Base-by-base conservation (phyloP, 345 rosid genomes). In the Euphorbia pulcherrima region DNA sequence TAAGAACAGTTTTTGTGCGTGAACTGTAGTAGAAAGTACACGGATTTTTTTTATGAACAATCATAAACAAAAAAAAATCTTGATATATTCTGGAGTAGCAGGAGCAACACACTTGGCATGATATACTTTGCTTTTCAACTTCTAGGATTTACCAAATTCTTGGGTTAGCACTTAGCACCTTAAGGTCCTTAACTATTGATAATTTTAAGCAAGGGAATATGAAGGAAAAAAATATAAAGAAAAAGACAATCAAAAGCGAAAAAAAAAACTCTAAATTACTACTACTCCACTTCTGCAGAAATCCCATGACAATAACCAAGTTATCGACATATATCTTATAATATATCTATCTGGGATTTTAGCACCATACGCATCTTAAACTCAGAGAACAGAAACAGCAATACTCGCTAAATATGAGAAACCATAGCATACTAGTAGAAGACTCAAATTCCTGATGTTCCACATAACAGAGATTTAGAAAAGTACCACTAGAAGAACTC, bases 401-500 rank as follows among this genome's bases (percentile, higher is more conserved):
- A 59, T 33, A 21, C 9, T 46, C 21, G 18, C 54, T 26, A 21
- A 1, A 33, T 18, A 62, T 8, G n/a, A 54, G 21, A 39, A n/a
- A 35, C 26, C 47, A 40, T 14, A 6, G 20, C 13, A 37, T 17
- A 54, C 28, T 26, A 63, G 14, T 30, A 13, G 18, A 24, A 52
- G 21, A 24, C 37, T 23, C 40, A 58, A 60, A 44, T 35, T 1
- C n/a, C 65, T 59, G 29, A 37, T 37, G 8, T 47, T 47, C 40
- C 46, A 68, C 18, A n/a, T 2, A 58, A 71, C 12, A 60, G 55
- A 64, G 65, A 48, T 60, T 64, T 12, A 76, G 67, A 76, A 71
- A 12, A 41, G 68, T 87, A 93, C 98, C 97, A 93, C 98, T 65
- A 93, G 90, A 75, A 93, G 96, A 74, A 93, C 90, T 26, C 98